These are phyloP conservation scores for Strigomonas culicis DNA, from an alignment of 208 protist genomes.

Conservation along the genomic window DNA sequence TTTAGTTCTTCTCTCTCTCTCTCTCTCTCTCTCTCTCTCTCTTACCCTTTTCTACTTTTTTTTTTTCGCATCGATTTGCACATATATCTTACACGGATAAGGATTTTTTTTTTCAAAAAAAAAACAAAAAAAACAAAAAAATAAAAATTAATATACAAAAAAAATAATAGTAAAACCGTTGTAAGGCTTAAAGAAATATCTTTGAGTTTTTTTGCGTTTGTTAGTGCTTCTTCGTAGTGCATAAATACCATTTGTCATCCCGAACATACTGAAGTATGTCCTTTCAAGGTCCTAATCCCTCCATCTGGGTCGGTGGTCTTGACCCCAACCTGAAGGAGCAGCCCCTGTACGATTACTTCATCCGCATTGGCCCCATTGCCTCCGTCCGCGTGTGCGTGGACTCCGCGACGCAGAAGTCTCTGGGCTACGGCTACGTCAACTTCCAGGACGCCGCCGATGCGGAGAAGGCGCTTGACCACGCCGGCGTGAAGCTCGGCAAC, in stretches of 20 bases:
- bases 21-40: conserved; percentile 9
- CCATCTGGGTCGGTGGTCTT: conserved; percentile 98
- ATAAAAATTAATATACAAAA: conserved; percentile 25
- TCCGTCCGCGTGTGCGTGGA: conserved; percentile 98
- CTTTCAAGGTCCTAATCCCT: conserved; percentile 83
- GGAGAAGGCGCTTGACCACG: conserved; percentile 97
- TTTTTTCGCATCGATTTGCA: background rate
- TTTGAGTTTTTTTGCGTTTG: conserved; percentile 10
- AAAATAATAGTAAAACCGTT: conserved; percentile 2
- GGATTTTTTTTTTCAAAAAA: conserved; percentile 16
- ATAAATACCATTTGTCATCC: background rate
- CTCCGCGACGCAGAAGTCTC: conserved; percentile 94
- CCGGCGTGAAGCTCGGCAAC: conserved; percentile 93
- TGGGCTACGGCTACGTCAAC: conserved; percentile 99
- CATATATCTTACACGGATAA: background rate
- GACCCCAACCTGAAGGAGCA: conserved; percentile 94
- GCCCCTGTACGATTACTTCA: conserved; percentile 98
- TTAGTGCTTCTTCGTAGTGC: background rate
- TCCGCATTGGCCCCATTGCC: conserved; percentile 95
- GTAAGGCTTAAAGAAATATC: too few species aligned
- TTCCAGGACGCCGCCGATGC: conserved; percentile 97
- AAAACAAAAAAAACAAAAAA: conserved; percentile 29
- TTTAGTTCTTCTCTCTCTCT: too few species aligned
- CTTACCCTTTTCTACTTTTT: background rate
- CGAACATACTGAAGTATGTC: conserved; percentile 26